Evolutionary conservation across 768 basidiomycete species (phyloP), one percentile per base, ranked within the genome.

Genomic region (Agaricus blazei): DNA sequence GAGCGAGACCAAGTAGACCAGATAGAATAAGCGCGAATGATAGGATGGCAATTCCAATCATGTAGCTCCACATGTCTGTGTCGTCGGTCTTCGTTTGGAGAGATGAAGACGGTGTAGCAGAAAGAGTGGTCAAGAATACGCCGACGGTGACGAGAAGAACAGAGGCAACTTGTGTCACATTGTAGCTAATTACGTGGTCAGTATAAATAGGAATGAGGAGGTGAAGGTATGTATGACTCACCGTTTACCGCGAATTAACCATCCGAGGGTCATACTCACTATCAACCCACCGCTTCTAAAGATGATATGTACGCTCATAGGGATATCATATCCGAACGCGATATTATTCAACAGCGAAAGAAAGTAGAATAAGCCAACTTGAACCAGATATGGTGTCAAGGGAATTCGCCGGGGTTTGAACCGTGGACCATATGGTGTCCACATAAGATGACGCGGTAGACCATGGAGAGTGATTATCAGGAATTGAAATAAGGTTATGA

Each of bases 251-350:
- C 72, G 78, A 15, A 92, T 58, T 2, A 87, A 52, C 77, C 83
- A 87, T 1, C 92, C 93, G 48, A 94, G 76, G 12, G 88, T 28
- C 83, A 98, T 87, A 62, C 86, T 93, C 28, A 94, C 75, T 31
- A 92, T 81, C 52, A 96, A 73, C 0, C 93, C 94, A 0, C 90
- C 93, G 61, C 90, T 92, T 41, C 94, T 80, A 65, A 96, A 96
- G 58, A 98, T 88, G 67, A 98, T 96, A 70, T 98, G 94, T 1
- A 98, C 87, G 0, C 90, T 72, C 83, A 97, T 93, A 23, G 95
- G 93, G 57, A 97, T 87, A 40, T 78, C 70, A 66, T 87, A 93
- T 5, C 79, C 88, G 64, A 98, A 96, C 0, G 92, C 93, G n/a
- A 80, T 82, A 71, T 95, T 97, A 68, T 97, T 98, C 60, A 98